A percentile compares a stretch with the other conserved stretches of the same genome.
These are phyloP conservation scores for Simmondsia chinensis DNA, from an alignment of 148 eudicot species.

Conservation along the genomic window DNA sequence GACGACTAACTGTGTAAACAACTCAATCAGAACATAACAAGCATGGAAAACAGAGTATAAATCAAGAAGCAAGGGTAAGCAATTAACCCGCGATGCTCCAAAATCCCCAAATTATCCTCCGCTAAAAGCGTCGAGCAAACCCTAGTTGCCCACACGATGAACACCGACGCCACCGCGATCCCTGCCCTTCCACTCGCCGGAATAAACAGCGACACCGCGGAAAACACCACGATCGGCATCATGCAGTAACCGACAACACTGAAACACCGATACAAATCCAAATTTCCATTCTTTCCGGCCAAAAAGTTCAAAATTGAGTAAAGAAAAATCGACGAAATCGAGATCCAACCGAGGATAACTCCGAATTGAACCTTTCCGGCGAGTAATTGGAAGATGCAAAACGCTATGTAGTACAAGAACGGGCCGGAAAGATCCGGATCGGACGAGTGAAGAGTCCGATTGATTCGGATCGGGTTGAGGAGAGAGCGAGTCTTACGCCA, in stretches of 20 bases:
- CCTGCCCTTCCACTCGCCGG: slow-evolving; percentile 11
- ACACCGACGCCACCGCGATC: slow-evolving; percentile 5
- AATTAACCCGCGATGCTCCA: slow-evolving; percentile 15
- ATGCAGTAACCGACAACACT: slow-evolving; percentile 21
- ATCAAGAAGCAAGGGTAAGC: slow-evolving; percentile 26
- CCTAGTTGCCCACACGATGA: slow-evolving; percentile 22
- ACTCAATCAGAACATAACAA: slow-evolving; percentile 16
- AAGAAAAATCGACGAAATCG: slow-evolving; percentile 12
- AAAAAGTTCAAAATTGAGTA: slow-evolving; percentile 16
- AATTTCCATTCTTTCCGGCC: slow-evolving; percentile 21
- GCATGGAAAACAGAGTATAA: slow-evolving; percentile 20
- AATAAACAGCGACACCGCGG: slow-evolving; percentile 22
- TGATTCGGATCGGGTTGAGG: slow-evolving; percentile 20
- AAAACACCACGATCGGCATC: slow-evolving; percentile 24
- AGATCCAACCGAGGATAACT: slow-evolving; percentile 22
- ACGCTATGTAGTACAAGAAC: slow-evolving; percentile 13
- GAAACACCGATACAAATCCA: slow-evolving; percentile 23
- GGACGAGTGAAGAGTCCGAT: slow-evolving; percentile 13
- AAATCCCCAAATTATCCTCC: slow-evolving; percentile 9
- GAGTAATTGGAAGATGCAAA: slow-evolving; percentile 18
- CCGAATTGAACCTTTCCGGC: slow-evolving; percentile 31
- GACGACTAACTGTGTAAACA: too few species aligned
- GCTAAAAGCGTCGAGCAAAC: slow-evolving; percentile 21
- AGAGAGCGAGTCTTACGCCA: slow-evolving; percentile 19
- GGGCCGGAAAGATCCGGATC: slow-evolving; percentile 29